These are phyloP conservation scores for Vitis amurensis DNA, from an alignment of 164 flowering plant species.

Conservation along the genomic window DNA sequence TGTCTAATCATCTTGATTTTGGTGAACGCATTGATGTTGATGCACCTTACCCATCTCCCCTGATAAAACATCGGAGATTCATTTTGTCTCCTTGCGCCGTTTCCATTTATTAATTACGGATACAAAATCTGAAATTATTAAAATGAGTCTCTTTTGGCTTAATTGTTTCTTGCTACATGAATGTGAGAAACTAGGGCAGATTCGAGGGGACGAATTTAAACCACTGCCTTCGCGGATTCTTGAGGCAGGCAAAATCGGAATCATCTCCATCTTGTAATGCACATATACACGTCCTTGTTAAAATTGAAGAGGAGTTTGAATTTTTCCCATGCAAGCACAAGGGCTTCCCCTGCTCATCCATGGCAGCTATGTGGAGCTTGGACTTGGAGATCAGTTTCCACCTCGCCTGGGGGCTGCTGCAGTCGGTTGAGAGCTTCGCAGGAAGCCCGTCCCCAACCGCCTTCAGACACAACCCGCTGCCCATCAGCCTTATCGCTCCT, in stretches of 20 bases:
- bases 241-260: conserved; percentile 18
- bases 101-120: too few relatives aligned
- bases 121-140: too few relatives aligned
- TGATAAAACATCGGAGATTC: too few relatives aligned
- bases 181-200: too few relatives aligned
- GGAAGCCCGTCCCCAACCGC: conserved; percentile 30
- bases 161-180: too few relatives aligned
- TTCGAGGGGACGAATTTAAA: conserved; percentile 43
- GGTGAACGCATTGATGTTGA: too few relatives aligned
- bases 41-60: too few relatives aligned
- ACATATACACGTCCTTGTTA: conserved; percentile 41
- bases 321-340: conserved; percentile 35
- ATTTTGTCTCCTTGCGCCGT: too few relatives aligned
- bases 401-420: conserved; percentile 25
- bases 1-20: too few relatives aligned
- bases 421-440: conserved; percentile 27
- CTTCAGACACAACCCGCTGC: conserved; percentile 29
- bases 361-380: conserved; percentile 38
- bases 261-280: conserved; percentile 9
- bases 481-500: conserved; percentile 26
- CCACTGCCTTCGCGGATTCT: conserved; percentile 51
- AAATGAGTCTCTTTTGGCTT: too few relatives aligned
- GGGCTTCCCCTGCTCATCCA: conserved; percentile 23
- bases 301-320: conserved; percentile 21
- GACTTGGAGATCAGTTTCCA: conserved; percentile 37